These are phyloP conservation scores for Podaxis sp. DNA, from an alignment of 768 basidiomycete species.

Conservation along the genomic window DNA sequence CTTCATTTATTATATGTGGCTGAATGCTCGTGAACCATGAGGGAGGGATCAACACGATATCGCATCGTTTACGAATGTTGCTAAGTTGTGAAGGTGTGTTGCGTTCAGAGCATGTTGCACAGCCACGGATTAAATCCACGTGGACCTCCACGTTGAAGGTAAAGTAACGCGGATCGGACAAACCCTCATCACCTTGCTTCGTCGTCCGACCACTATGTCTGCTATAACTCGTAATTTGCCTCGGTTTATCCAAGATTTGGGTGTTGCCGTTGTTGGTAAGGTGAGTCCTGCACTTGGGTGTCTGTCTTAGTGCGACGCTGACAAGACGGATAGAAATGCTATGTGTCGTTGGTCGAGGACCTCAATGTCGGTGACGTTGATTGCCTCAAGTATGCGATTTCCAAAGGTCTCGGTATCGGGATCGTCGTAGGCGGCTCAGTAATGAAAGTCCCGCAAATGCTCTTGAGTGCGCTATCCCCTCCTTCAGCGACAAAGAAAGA, in stretches of 20 bases:
- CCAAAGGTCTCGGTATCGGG: conserved; percentile 89
- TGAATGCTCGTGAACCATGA: too few species aligned
- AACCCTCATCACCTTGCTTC: too few species aligned
- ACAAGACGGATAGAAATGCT: conserved; percentile 67
- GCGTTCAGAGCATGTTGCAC: neutral
- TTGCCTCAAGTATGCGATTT: conserved; percentile 89
- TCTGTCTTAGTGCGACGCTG: neutral
- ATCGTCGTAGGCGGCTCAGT: conserved; percentile 92
- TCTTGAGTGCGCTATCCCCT: conserved; percentile 59
- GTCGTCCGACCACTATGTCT: conserved; percentile 5
- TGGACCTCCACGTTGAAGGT: conserved; percentile 4
- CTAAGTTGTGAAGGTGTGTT: neutral
- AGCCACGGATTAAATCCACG: conserved; percentile 10
- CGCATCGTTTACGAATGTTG: too few species aligned
- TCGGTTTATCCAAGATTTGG: conserved; percentile 4
- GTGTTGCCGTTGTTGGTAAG: conserved; percentile 6
- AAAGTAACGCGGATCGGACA: neutral
- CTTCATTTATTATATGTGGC: too few species aligned
- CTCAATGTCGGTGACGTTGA: conserved; percentile 71
- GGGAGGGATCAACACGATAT: too few species aligned
- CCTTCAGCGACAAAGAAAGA: neutral
- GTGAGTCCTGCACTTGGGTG: neutral
- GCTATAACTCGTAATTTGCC: conserved; percentile 11
- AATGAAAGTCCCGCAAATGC: conserved; percentile 95
- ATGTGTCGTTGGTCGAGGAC: conserved; percentile 84